Conservation (phyloP, 176 grass and related monocot species). For the Triticum turgidum region DNA sequence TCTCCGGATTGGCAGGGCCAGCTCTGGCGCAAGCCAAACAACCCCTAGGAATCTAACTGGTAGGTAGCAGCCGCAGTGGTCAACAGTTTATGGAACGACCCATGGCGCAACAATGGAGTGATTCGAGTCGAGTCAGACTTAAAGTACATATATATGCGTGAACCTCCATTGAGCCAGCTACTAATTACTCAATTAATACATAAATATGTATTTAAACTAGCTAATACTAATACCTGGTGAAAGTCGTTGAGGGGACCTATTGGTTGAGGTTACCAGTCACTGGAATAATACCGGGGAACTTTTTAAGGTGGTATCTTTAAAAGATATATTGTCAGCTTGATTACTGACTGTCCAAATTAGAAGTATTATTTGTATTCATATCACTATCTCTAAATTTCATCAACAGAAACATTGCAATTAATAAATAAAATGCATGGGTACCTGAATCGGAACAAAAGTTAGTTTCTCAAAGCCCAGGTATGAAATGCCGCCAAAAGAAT, state of each 20-base stretch:
- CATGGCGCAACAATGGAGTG: background rate
- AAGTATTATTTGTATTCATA: background rate
- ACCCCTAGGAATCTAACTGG: background rate
- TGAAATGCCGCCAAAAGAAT: constrained; percentile 75
- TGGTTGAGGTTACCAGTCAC: background rate
- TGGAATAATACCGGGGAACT: background rate
- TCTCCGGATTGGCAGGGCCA: too few species aligned
- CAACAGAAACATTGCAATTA: constrained; percentile 1
- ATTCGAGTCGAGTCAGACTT: background rate
- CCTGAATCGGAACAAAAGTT: constrained; percentile 97
- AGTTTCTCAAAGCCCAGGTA: constrained; percentile 95
- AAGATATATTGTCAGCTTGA: background rate
- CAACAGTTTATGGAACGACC: background rate
- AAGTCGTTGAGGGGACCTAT: background rate
- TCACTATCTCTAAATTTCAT: background rate
- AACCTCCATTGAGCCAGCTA: too few species aligned
- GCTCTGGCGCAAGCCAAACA: too few species aligned
- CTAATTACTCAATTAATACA: too few species aligned
- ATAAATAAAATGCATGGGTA: constrained; percentile 35
- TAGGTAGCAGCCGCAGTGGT: background rate
- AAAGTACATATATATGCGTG: too few species aligned
- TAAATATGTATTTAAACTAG: background rate
- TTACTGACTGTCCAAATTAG: background rate
- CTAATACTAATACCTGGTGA: background rate
- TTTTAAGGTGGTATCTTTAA: background rate